Percentiles rank a stretch among this genome's conserved stretches.
Evolutionary conservation across 306 rosid genomes (phyloP).

Genomic region (Vicia villosa): DNA sequence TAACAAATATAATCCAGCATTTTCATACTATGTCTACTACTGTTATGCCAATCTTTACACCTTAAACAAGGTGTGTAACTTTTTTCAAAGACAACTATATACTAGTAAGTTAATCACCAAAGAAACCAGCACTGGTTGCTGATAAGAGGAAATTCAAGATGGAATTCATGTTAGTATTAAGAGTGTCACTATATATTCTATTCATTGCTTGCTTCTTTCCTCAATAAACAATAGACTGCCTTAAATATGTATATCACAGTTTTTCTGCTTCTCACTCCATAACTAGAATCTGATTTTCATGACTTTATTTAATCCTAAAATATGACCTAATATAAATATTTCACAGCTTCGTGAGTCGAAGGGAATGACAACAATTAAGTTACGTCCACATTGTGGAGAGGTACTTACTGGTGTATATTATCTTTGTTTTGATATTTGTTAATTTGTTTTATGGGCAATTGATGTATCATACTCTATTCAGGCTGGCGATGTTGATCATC

Average conservation of each 20-base stretch:
- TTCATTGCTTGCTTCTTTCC: slow-evolving; percentile 20
- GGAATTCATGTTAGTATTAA: neutral
- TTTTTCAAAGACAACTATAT: slow-evolving; percentile 2
- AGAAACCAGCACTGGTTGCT: slow-evolving; percentile 20
- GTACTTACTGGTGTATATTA: slow-evolving; percentile 44
- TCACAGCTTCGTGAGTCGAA: slow-evolving; percentile 94
- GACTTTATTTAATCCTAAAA: slow-evolving; percentile 5
- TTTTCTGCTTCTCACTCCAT: slow-evolving; percentile 24
- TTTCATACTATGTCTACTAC: slow-evolving; percentile 89
- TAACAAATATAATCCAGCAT: slow-evolving; percentile 93
- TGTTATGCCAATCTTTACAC: slow-evolving; percentile 95
- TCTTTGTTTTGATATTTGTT: slow-evolving; percentile 17
- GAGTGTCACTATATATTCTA: neutral
- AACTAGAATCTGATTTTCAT: neutral
- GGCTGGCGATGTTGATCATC: slow-evolving; percentile 99
- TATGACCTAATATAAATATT: slow-evolving; percentile 38
- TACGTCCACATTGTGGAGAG: slow-evolving; percentile 99
- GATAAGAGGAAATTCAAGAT: neutral
- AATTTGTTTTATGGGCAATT: slow-evolving; percentile 13
- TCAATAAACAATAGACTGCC: neutral
- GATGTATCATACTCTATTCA: slow-evolving; percentile 44
- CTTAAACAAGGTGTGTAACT: slow-evolving; percentile 75
- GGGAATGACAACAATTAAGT: slow-evolving; percentile 92
- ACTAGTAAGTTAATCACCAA: neutral
- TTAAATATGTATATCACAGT: neutral